Base-by-base conservation (phyloP, 2,329 filamentous ascomycete genomes). In the Thermothelomyces thermophilus region DNA sequence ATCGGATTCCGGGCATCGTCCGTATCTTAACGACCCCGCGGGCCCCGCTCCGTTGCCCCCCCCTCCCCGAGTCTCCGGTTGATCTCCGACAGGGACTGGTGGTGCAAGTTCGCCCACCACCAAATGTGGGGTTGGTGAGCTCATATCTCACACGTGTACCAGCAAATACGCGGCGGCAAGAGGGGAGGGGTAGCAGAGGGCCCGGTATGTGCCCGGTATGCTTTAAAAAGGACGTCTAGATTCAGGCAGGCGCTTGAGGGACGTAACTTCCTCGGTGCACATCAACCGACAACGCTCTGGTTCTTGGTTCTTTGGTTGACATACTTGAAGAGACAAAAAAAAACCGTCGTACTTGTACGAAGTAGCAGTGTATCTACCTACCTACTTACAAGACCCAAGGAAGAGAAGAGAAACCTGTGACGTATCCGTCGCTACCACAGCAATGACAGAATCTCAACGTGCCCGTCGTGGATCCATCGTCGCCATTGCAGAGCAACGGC, bases 61-160 rank as follows among this genome's bases (percentile, higher is more conserved):
- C 35, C 41, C 24, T 16, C 41, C 19, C 61, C 61, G 61, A 62
- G 56, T 52, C 52, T 60, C 61, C 60, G 60, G 56, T 31, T 56
- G 59, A 58, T 60, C 60, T 60, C 58, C 60, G 52, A 55, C 52
- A 53, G 56, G 49, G 55, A 28, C 16, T 11, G 5, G 16, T 37
- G 17, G 19, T 5, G 5, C 35, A 22, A 28, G 24, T 39, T 22
- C 42, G 37, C 24, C 46, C 51, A 37, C 31, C 11, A 30, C 24
- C 24, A 46, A 31, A 33, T 30, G 46, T 44, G 48, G 48, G 51
- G 48, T 48, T 52, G 30, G 44, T 51, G 49, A 51, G 49, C 43
- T 51, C 49, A 51, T 51, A 47, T 44, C 17, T 24, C 40, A 28
- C 22, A 17, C 24, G 31, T 24, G 14, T 13, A 37, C 19, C 26